Percentiles rank a stretch among this genome's conserved stretches.
Evolutionary conservation across 176 grass and related monocot genomes (phyloP).

Genomic region (Triticum turgidum): DNA sequence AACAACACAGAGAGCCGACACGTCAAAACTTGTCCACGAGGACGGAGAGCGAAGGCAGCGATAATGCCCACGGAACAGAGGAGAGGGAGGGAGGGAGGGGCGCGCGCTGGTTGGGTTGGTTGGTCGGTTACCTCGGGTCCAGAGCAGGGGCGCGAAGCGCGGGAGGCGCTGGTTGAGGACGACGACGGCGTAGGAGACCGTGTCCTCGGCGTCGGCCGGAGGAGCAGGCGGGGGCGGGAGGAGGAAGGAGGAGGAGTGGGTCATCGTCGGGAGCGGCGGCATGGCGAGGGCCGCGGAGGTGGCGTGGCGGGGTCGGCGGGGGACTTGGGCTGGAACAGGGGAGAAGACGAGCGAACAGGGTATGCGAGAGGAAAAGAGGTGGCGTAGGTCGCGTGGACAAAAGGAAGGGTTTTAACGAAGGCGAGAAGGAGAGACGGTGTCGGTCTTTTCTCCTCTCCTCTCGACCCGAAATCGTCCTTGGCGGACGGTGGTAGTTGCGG

Average conservation of each 20-base stretch:
- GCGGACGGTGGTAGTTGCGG: not conserved
- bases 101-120: not conserved
- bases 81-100: not conserved
- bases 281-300: not conserved
- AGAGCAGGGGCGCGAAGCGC: conserved; percentile 75
- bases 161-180: conserved; percentile 93
- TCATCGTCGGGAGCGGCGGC: conserved; percentile 44
- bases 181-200: conserved; percentile 56
- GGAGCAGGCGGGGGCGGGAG: conserved; percentile 10
- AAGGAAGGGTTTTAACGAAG: not conserved
- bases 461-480: not conserved
- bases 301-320: not conserved
- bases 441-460: not conserved
- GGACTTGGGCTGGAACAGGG: not conserved
- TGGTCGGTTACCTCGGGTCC: conserved; percentile 52
- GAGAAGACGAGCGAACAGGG: not conserved
- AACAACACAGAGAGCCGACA: no score
- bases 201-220: not conserved
- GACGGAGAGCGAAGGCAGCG: not conserved
- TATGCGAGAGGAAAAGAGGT: not conserved
- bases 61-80: not conserved
- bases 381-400: not conserved
- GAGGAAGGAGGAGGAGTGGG: conserved; percentile 70
- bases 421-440: not conserved
- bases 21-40: no score